Evolutionary conservation across 495 filamentous ascomycete species (phyloP), one percentile per base, ranked within the genome.

Genomic region (Aspergillus asperescens): DNA sequence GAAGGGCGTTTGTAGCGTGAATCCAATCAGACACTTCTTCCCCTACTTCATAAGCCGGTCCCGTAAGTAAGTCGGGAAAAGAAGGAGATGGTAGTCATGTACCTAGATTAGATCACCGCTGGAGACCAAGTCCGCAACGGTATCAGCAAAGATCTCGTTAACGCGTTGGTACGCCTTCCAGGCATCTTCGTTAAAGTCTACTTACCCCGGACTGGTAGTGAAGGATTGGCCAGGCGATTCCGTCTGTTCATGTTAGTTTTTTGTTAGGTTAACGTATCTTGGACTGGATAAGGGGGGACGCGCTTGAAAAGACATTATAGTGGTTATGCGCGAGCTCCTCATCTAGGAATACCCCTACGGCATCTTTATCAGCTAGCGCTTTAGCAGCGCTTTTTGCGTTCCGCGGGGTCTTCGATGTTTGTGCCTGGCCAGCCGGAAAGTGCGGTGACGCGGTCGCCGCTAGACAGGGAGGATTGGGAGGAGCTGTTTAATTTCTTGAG

Each of bases 71-170:
- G 81, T 74, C 0, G 92, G 92, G 16, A 97, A 72, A 2, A 97
- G 80, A 87, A 97, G 92, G 44, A 96, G 74, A 69, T 97, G 92
- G 65, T 96, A 97, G 66, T 97, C 92, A 64, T 97, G 92, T 0
- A 97, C 84, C 92, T 92, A 97, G 61, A 97, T 84, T 37, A 95
- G 64, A 57, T 91, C 87, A 32, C 88, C 89, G 47, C 86, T 82
- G 55, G 85, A 75, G 0, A 90, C 85, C 54, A 86, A 78, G 43
- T 82, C 77, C 7, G 82, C 77, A 48, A 97, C 78, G 0, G 80
- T 76, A 66, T 88, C 85, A 18, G 92, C 92, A 58, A 97, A 97
- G 13, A 90, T 65, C 38, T 81, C 79, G 60, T 96, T 97, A 16
- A 91, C 91, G 54, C 89, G 82, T 43, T 77, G 76, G 74, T 97